A percentile compares a stretch with the other conserved stretches of the same genome.
These are phyloP conservation scores for Phytophthora litchii DNA, from an alignment of 352 stramenopile genomes.

Conservation along the genomic window DNA sequence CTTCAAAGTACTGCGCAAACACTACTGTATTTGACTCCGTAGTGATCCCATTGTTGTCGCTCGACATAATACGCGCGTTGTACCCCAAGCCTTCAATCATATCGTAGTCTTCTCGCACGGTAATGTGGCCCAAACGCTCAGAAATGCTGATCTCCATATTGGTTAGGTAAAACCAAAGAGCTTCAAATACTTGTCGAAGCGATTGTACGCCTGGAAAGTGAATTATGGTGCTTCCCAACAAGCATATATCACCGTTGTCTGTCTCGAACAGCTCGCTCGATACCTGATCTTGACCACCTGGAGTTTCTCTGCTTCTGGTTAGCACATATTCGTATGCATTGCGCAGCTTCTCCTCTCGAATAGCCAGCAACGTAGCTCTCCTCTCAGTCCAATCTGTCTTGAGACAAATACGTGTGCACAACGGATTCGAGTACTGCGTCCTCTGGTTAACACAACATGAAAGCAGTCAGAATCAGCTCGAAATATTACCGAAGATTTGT, in stretches of 20 bases:
- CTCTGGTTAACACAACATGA: conserved; percentile 6
- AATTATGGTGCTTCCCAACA: conserved; percentile 20
- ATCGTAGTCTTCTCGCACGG: conserved; percentile 39
- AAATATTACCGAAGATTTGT: no score
- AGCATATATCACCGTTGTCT: conserved; percentile 35
- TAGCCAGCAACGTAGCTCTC: conserved; percentile 11
- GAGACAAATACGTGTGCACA: conserved; percentile 32
- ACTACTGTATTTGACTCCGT: conserved; percentile 33
- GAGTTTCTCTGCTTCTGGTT: conserved; percentile 16
- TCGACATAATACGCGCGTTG: conserved; percentile 35
- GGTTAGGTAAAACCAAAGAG: conserved; percentile 38
- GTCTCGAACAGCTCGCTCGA: conserved; percentile 32
- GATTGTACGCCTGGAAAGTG: conserved; percentile 38
- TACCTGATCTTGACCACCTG: conserved; percentile 6
- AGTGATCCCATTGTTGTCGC: conserved; percentile 15
- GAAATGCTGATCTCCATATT: conserved; percentile 59
- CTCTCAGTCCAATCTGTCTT: conserved; percentile 20
- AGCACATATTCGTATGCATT: conserved; percentile 34
- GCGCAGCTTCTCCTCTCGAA: conserved; percentile 25
- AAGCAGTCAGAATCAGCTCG: not conserved
- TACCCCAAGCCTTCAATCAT: conserved; percentile 23
- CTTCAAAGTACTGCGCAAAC: conserved; percentile 30
- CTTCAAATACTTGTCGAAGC: conserved; percentile 44
- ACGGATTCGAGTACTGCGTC: conserved; percentile 22
- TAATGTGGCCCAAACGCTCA: conserved; percentile 42